These are phyloP conservation scores for Penicillium freii DNA, from an alignment of 2,329 filamentous ascomycete species.

Conservation along the genomic window DNA sequence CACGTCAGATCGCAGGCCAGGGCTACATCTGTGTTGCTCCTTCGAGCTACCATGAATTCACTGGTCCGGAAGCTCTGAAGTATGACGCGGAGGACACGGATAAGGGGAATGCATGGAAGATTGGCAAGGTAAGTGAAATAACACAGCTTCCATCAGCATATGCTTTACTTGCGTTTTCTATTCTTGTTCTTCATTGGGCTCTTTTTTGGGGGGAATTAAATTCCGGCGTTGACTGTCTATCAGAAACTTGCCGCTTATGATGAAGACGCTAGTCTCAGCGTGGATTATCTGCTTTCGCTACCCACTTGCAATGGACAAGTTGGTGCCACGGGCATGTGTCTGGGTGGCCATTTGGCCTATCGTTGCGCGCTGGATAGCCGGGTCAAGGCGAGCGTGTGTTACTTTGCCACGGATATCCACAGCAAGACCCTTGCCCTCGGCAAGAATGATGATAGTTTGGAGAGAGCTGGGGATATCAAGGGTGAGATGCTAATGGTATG, in stretches of 20 bases:
- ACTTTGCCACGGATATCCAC: slow-evolving; percentile 92
- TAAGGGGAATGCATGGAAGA: slow-evolving; percentile 80
- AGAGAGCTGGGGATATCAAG: slow-evolving; percentile 64
- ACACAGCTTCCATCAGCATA: background rate
- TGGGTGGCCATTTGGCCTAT: slow-evolving; percentile 83
- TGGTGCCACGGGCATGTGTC: slow-evolving; percentile 83
- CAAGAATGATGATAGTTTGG: slow-evolving; percentile 62
- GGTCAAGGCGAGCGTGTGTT: slow-evolving; percentile 75
- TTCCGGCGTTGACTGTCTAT: background rate
- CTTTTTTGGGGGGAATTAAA: background rate
- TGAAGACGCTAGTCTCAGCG: slow-evolving; percentile 66
- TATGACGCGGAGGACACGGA: slow-evolving; percentile 90
- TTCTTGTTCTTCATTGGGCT: background rate
- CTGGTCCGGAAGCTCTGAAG: slow-evolving; percentile 73
- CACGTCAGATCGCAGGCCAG: slow-evolving; percentile 84
- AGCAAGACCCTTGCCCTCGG: slow-evolving; percentile 69
- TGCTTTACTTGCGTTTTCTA: background rate
- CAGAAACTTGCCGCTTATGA: slow-evolving; percentile 84
- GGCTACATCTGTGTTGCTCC: slow-evolving; percentile 92
- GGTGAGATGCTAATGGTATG: slow-evolving; percentile 72
- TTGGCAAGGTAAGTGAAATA: slow-evolving; percentile 62
- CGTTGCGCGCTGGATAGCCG: slow-evolving; percentile 71
- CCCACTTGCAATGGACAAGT: slow-evolving; percentile 78
- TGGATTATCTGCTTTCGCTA: slow-evolving; percentile 68
- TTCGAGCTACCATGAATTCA: slow-evolving; percentile 92